Conservation (phyloP, 1,139 yeast species). For the Taphrina populina region DNA sequence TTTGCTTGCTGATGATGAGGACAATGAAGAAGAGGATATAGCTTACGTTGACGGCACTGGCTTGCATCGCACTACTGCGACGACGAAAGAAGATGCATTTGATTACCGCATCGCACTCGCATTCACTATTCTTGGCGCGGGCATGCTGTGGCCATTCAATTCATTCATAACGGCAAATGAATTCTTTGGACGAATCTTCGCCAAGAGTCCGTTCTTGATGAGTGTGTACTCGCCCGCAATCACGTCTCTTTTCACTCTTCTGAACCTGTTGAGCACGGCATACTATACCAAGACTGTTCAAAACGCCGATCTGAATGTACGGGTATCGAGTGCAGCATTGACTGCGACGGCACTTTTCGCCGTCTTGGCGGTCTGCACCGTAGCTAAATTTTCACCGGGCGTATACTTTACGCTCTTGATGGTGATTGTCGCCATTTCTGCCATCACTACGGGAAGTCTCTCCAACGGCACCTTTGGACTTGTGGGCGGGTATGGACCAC, state of each 20-base stretch:
- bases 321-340: constrained; percentile 59
- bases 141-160: constrained; percentile 96
- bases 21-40: neutral
- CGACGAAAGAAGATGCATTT: neutral
- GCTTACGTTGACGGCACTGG: neutral
- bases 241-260: constrained; percentile 82
- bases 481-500: constrained; percentile 15
- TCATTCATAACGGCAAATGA: constrained; percentile 82
- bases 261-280: constrained; percentile 62
- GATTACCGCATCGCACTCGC: constrained; percentile 13
- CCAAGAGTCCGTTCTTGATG: constrained; percentile 53
- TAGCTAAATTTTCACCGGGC: constrained; percentile 49
- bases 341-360: constrained; percentile 56
- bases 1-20: constrained; percentile 9
- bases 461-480: constrained; percentile 62
- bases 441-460: constrained; percentile 59
- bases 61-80: neutral
- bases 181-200: constrained; percentile 68
- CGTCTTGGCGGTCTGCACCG: constrained; percentile 47
- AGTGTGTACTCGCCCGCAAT: constrained; percentile 45
- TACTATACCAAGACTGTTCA: constrained; percentile 67
- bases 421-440: constrained; percentile 50
- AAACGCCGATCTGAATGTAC: constrained; percentile 58
- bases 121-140: constrained; percentile 45
- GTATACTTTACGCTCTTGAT: constrained; percentile 52